A percentile compares a stretch with the other conserved stretches of the same genome.
These are phyloP conservation scores for Cutaneotrichosporon sp. DNA, from an alignment of 1,284 basidiomycete genomes.

Conservation along the genomic window DNA sequence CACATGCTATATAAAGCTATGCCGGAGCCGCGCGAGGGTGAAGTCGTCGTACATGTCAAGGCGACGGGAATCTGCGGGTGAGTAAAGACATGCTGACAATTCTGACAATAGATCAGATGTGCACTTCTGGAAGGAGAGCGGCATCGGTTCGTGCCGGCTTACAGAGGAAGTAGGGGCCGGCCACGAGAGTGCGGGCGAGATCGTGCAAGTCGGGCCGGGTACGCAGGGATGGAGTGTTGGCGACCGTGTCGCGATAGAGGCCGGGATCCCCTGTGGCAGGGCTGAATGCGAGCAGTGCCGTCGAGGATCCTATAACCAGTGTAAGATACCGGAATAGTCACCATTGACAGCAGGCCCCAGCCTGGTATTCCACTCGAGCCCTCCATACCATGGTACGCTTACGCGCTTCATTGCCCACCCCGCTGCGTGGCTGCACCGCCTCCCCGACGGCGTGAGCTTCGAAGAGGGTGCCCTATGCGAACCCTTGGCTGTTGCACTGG, in stretches of 20 bases:
- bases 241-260: constrained; percentile 52
- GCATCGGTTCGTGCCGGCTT: constrained; percentile 44
- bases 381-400: constrained; percentile 51
- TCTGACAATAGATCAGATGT: constrained; percentile 54
- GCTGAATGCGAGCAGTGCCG: constrained; percentile 51
- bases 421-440: constrained; percentile 53
- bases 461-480: constrained; percentile 55
- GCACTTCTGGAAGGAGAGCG: constrained; percentile 54
- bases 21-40: constrained; percentile 40
- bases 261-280: constrained; percentile 53
- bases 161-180: constrained; percentile 45
- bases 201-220: constrained; percentile 48
- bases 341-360: constrained; percentile 20
- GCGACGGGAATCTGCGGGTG: constrained; percentile 52
- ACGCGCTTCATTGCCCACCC: constrained; percentile 54
- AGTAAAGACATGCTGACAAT: constrained; percentile 5
- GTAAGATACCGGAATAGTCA: too few species aligned
- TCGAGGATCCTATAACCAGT: constrained; percentile 53
- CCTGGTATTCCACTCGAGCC: constrained; percentile 51
- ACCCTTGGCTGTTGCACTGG: constrained; percentile 53
- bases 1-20: constrained; percentile 46
- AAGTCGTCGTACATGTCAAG: constrained; percentile 47
- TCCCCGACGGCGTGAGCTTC: constrained; percentile 50
- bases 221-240: constrained; percentile 44
- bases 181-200: constrained; percentile 50